A percentile compares a stretch with the other conserved stretches of the same genome.
phyloP scores from a whole-genome alignment of 2,329 filamentous ascomycete genomes.

The Colletotrichum spinosum region DNA sequence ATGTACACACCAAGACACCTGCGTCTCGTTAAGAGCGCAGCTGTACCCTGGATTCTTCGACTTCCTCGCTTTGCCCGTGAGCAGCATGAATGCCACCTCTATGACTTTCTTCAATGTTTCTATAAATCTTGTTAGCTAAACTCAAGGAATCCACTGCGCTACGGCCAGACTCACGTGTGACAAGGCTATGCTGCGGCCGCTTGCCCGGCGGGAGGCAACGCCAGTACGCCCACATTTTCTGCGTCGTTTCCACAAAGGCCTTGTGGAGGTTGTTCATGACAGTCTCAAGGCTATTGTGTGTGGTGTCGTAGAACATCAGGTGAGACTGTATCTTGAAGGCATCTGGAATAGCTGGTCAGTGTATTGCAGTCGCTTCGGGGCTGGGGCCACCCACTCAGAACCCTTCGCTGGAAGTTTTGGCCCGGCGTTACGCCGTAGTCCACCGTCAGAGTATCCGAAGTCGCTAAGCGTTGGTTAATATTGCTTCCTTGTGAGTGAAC shows the following conservation, averaged over 20 bases:
- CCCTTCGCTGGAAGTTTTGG: slow-evolving; percentile 82
- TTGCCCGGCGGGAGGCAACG: slow-evolving; percentile 67
- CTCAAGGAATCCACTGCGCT: not conserved
- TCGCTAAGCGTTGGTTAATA: slow-evolving; percentile 48
- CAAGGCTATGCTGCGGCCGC: slow-evolving; percentile 68
- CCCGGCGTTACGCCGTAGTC: slow-evolving; percentile 80
- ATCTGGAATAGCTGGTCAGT: slow-evolving; percentile 49
- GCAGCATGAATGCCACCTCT: slow-evolving; percentile 71
- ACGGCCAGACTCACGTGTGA: slow-evolving; percentile 67
- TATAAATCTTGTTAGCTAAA: slow-evolving; percentile 42
- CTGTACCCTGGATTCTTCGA: slow-evolving; percentile 62
- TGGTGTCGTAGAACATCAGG: slow-evolving; percentile 83
- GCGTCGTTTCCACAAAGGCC: slow-evolving; percentile 82
- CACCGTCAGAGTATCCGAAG: slow-evolving; percentile 82
- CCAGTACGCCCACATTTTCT: slow-evolving; percentile 76
- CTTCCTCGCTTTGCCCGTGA: slow-evolving; percentile 66
- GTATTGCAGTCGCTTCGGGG: slow-evolving; percentile 22
- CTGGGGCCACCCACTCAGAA: slow-evolving; percentile 66
- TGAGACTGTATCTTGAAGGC: slow-evolving; percentile 88
- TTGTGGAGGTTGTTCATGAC: slow-evolving; percentile 80
- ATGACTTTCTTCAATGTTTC: slow-evolving; percentile 75
- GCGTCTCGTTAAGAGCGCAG: slow-evolving; percentile 69
- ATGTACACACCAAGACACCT: slow-evolving; percentile 69
- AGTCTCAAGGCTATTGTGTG: slow-evolving; percentile 76
- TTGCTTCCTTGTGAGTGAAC: not conserved